Evolutionary conservation across 768 basidiomycete species (phyloP).

Genomic region (Kwoniella bestiolae): DNA sequence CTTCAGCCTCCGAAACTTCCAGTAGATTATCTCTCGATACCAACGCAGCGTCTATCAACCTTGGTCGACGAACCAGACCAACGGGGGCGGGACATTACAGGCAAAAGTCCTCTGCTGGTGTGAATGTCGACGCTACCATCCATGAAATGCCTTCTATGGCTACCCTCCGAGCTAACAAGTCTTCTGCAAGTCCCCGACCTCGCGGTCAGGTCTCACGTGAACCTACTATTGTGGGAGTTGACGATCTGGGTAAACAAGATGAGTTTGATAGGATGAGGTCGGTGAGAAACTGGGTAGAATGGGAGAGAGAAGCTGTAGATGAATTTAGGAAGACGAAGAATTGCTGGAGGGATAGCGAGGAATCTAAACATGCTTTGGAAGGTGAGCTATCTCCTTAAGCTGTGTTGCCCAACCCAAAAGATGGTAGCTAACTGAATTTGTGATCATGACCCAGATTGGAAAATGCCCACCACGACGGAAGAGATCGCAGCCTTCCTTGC

Average conservation of each 20-base stretch:
- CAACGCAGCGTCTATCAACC: slow-evolving; percentile 22
- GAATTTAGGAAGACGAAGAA: slow-evolving; percentile 36
- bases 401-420: not conserved
- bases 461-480: slow-evolving; percentile 26
- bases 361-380: slow-evolving; percentile 23
- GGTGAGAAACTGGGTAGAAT: slow-evolving; percentile 42
- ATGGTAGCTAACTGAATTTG: not conserved
- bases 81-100: slow-evolving; percentile 39
- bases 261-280: slow-evolving; percentile 21
- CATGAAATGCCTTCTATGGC: slow-evolving; percentile 42
- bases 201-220: slow-evolving; percentile 4
- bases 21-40: slow-evolving; percentile 45
- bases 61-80: slow-evolving; percentile 22
- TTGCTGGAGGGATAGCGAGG: slow-evolving; percentile 33
- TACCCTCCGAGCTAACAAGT: slow-evolving; percentile 33
- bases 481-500: slow-evolving; percentile 44
- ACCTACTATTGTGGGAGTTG: slow-evolving; percentile 19
- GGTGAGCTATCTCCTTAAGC: slow-evolving; percentile 27
- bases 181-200: slow-evolving; percentile 14
- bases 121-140: slow-evolving; percentile 43
- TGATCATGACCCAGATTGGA: slow-evolving; percentile 24
- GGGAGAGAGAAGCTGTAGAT: slow-evolving; percentile 44
- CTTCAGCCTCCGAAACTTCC: slow-evolving; percentile 45
- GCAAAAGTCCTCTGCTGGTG: slow-evolving; percentile 46
- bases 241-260: slow-evolving; percentile 13